Conservation (phyloP, 1,284 basidiomycete species). For the Polyporus tsugae region DNA sequence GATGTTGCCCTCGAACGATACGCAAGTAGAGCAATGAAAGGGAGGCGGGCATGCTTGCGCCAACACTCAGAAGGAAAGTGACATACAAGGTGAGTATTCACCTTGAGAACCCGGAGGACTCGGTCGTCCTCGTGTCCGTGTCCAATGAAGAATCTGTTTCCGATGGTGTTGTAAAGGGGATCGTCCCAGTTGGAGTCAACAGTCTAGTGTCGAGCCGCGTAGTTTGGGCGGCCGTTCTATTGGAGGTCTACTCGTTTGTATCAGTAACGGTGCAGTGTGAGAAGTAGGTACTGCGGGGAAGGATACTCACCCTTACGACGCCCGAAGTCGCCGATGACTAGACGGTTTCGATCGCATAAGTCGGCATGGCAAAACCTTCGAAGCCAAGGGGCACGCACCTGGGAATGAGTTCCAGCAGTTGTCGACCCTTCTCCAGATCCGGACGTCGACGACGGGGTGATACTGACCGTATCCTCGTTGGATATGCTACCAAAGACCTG, state of each 20-base stretch:
- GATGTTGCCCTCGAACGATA: neutral
- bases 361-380: neutral
- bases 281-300: neutral
- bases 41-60: neutral
- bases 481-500: constrained; percentile 15
- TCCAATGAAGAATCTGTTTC: neutral
- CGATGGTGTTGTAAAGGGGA: neutral
- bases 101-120: neutral
- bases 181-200: neutral
- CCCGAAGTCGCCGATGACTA: neutral
- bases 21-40: neutral
- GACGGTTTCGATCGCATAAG: neutral
- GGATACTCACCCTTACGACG: neutral
- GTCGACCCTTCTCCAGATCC: neutral
- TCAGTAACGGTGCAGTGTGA: neutral
- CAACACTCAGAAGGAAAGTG: neutral
- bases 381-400: neutral
- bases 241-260: neutral
- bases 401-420: neutral
- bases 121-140: neutral
- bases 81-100: neutral
- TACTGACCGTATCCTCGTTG: neutral
- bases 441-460: neutral
- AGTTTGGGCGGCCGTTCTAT: neutral
- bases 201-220: neutral